Evolutionary conservation across 2,329 filamentous ascomycete species (phyloP), one percentile per base, ranked within the genome.

Genomic region (Pseudonectria foliicola): DNA sequence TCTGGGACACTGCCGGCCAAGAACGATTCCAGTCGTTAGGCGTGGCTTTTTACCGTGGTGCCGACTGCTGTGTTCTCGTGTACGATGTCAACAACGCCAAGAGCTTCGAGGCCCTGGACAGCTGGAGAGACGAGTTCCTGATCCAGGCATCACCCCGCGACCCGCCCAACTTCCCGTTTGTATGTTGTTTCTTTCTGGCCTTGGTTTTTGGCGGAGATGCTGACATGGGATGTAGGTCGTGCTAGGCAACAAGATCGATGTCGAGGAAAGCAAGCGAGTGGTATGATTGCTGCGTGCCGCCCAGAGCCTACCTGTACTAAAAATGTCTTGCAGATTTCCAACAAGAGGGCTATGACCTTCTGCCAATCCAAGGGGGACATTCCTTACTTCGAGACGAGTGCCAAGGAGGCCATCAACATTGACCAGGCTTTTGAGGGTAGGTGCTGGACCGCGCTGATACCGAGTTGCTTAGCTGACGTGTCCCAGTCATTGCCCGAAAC

Each of bases 51-150:
- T 98, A 98, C 68, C 79, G 90, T 45, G 90, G 90, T 45, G 90
- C 92, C 50, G 90, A 98, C 70, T 96, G 90, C 75, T 96, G 92
- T 61, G 90, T 96, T 40, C 73, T 98, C 35, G 90, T 96, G 34
- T 96, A 92, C 70, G 90, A 98, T 59, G 90, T 98, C 64, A 98
- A 98, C 71, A 96, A 95, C 63, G 85, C 89, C 43, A 98, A 98
- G 77, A 95, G 88, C 62, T 98, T 98, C 63, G 92, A 98, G 61
- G 93, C 90, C 11, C 77, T 98, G 40, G 92, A 98, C 62, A 95
- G 88, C 66, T 98, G 92, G 92, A 77, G 92, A 55, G 92, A 98
- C 59, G 92, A 98, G 63, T 98, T 98, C 59, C 66, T 98, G 50
- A 95, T 98, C 51, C 92, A 98, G 66, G 92, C 92, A 6, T 95